phyloP scores from a whole-genome alignment of 352 stramenopile species.

The Hyaloperonospora arabidopsidis region DNA sequence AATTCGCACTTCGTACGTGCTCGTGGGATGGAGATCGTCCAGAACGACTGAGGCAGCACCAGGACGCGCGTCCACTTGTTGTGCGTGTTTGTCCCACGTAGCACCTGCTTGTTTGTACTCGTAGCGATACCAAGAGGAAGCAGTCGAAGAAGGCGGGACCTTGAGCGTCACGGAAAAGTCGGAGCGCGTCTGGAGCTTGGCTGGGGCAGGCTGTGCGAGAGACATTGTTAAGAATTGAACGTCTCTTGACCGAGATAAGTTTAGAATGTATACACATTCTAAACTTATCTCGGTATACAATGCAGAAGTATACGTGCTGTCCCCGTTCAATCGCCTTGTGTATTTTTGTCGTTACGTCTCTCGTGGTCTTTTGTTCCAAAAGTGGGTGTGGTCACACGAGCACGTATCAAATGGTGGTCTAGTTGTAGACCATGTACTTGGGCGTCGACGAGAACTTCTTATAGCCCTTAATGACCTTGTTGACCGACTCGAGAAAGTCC shows the following conservation, averaged over 20 bases:
- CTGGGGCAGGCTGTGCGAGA: conserved; percentile 32
- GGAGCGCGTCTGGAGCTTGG: conserved; percentile 64
- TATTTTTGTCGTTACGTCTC: too few relatives aligned
- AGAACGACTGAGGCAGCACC: conserved; percentile 50
- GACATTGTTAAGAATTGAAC: conserved; percentile 1
- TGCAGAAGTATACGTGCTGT: too few relatives aligned
- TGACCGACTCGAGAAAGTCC: conserved; percentile 99
- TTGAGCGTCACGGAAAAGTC: conserved; percentile 79
- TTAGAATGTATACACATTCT: too few relatives aligned
- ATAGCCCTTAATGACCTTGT: conserved; percentile 99
- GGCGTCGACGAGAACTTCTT: conserved; percentile 99
- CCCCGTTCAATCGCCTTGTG: too few relatives aligned
- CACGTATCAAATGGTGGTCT: conserved; percentile 18
- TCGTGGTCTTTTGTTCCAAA: not conserved
- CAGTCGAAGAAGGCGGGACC: conserved; percentile 27
- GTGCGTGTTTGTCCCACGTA: conserved; percentile 28
- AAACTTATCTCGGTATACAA: too few relatives aligned
- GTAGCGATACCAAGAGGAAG: conserved; percentile 42
- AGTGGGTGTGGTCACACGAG: not conserved
- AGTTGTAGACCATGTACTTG: conserved; percentile 99
- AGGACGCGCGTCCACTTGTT: conserved; percentile 34
- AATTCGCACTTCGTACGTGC: conserved; percentile 81
- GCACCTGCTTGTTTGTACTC: conserved; percentile 64
- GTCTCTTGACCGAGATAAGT: too few relatives aligned
- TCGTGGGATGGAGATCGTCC: conserved; percentile 83